Evolutionary conservation across 129 eudicot species (phyloP).

Genomic region (Centrapalus pauciflorus): DNA sequence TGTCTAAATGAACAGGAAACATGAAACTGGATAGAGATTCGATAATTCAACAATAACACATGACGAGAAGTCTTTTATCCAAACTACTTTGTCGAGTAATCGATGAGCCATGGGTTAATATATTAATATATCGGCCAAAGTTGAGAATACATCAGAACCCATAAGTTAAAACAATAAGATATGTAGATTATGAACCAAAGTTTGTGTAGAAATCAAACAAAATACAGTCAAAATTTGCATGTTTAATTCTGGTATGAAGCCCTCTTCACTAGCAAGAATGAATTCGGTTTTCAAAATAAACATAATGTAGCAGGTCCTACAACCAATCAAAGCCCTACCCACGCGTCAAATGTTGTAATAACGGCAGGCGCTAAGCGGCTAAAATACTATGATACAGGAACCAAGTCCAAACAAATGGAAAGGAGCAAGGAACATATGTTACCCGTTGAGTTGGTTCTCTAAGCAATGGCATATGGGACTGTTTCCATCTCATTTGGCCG

Average conservation of each 20-base stretch:
- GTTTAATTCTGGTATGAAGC: slow-evolving; percentile 2
- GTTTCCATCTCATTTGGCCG: slow-evolving; percentile 67
- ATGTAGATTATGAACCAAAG: no score
- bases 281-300: slow-evolving; percentile 13
- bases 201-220: slow-evolving; percentile 3
- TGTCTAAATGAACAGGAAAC: no score
- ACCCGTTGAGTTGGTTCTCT: background rate
- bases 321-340: slow-evolving; percentile 18
- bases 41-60: no score
- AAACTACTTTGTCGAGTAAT: no score
- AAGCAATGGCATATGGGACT: slow-evolving; percentile 51
- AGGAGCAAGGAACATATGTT: slow-evolving; percentile 3
- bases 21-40: no score
- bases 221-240: slow-evolving; percentile 27
- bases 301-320: slow-evolving; percentile 19
- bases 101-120: no score
- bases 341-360: background rate
- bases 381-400: slow-evolving; percentile 14
- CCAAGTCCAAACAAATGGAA: no score
- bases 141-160: no score
- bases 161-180: no score
- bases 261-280: slow-evolving; percentile 26
- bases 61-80: no score
- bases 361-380: background rate
- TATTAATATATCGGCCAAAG: no score